A percentile compares a stretch with the other conserved stretches of the same genome.
Conservation (phyloP, 805 yeast species). For the Ogataea minuta region DNA sequence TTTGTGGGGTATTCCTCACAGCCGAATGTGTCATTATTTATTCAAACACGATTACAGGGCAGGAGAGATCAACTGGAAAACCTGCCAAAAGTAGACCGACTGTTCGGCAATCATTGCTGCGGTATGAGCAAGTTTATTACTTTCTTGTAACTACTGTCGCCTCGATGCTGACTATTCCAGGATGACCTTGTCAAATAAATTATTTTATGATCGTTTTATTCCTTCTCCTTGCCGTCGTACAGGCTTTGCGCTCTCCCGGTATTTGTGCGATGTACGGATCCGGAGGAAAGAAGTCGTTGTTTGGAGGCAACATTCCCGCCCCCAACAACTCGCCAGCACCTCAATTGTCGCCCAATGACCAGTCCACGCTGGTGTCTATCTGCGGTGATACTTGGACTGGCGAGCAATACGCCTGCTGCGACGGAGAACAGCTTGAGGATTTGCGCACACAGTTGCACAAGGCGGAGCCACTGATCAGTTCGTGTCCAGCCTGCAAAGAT, state of each 20-base stretch:
- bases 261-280: conserved; percentile 55
- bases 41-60: no score
- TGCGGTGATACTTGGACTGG: conserved; percentile 73
- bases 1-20: conserved; percentile 12
- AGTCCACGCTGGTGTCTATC: conserved; percentile 46
- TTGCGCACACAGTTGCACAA: conserved; percentile 62
- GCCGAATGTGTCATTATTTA: conserved; percentile 8
- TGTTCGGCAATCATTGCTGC: no score
- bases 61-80: no score
- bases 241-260: conserved; percentile 38
- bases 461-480: conserved; percentile 77
- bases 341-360: conserved; percentile 43
- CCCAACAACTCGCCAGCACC: conserved; percentile 54
- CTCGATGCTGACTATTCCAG: neutral
- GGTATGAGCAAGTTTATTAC: no score
- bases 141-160: neutral
- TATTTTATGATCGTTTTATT: conserved; percentile 8
- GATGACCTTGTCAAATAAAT: neutral
- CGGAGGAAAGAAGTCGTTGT: conserved; percentile 76
- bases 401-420: conserved; percentile 63
- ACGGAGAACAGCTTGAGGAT: conserved; percentile 54
- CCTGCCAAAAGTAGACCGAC: no score
- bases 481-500: conserved; percentile 90
- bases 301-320: conserved; percentile 81
- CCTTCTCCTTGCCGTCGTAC: conserved; percentile 10